Percentiles rank a stretch among this genome's conserved stretches.
These are phyloP conservation scores for Podila epicladia DNA, from an alignment of 192 early-diverging fungal species.

Conservation along the genomic window DNA sequence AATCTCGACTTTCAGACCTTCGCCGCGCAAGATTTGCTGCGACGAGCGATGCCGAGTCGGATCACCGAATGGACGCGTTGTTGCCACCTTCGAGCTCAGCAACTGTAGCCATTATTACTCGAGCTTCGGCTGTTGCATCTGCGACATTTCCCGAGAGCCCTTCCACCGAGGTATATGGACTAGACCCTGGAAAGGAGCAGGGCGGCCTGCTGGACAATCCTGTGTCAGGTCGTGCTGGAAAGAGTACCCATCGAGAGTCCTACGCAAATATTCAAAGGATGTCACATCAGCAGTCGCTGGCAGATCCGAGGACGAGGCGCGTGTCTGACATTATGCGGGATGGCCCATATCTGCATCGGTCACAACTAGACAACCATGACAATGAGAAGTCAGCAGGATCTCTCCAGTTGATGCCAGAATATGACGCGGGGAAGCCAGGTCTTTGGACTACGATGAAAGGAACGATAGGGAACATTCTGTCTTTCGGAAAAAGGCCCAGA, in stretches of 20 bases:
- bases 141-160: too few relatives aligned
- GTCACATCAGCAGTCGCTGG: conserved; percentile 29
- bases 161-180: too few relatives aligned
- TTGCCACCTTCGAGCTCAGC: conserved; percentile 10
- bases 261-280: conserved; percentile 36
- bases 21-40: conserved; percentile 17
- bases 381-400: too few relatives aligned
- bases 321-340: conserved; percentile 49
- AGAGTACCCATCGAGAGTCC: conserved; percentile 14
- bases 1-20: conserved; percentile 5
- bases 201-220: background rate
- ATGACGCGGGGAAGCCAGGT: background rate
- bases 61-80: conserved; percentile 11
- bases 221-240: conserved; percentile 26
- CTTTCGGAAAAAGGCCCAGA: conserved; percentile 8
- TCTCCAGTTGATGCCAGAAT: too few relatives aligned
- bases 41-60: conserved; percentile 1
- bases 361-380: background rate
- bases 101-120: too few relatives aligned
- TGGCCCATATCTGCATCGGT: conserved; percentile 31
- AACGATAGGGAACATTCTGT: conserved; percentile 6
- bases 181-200: too few relatives aligned
- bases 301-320: conserved; percentile 18
- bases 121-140: too few relatives aligned
- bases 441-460: conserved; percentile 19